Percentiles rank a stretch among this genome's conserved stretches.
These are phyloP conservation scores for Ceratobasidium sp. DNA, from an alignment of 1,284 basidiomycete genomes.

Conservation along the genomic window DNA sequence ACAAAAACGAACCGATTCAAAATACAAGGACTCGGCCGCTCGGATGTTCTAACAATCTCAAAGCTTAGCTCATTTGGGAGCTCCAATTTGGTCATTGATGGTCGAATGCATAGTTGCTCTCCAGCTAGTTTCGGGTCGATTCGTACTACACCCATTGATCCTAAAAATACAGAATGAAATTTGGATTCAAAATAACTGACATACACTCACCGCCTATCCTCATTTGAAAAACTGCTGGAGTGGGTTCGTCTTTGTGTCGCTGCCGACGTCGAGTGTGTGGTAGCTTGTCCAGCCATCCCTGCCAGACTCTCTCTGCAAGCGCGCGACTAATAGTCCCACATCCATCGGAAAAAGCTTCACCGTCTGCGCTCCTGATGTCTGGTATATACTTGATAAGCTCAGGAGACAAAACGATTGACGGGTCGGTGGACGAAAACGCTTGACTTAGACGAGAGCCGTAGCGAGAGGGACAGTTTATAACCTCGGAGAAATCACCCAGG, in stretches of 20 bases:
- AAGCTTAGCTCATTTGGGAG: slow-evolving; percentile 64
- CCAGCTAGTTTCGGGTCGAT: slow-evolving; percentile 68
- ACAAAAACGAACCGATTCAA: slow-evolving; percentile 68
- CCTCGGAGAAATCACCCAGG: neutral
- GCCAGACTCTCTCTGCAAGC: slow-evolving; percentile 47
- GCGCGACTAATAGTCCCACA: slow-evolving; percentile 45
- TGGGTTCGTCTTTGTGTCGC: neutral
- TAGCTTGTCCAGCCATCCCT: neutral
- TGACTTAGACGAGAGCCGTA: slow-evolving; percentile 44
- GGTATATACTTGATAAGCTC: neutral
- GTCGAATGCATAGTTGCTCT: slow-evolving; percentile 72
- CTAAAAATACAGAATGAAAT: neutral
- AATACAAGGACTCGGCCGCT: slow-evolving; percentile 68
- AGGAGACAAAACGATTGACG: neutral
- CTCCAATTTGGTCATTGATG: slow-evolving; percentile 82
- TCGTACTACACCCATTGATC: slow-evolving; percentile 74
- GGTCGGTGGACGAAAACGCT: slow-evolving; percentile 32
- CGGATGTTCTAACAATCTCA: slow-evolving; percentile 76
- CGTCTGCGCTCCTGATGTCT: neutral
- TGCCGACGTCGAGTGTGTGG: neutral
- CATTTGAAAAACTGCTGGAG: slow-evolving; percentile 2
- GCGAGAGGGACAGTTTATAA: neutral
- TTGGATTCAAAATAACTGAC: too few species aligned
- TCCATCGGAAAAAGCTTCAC: slow-evolving; percentile 46
- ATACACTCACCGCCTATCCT: slow-evolving; percentile 11